Evolutionary conservation across 352 stramenopile species (phyloP), one percentile per base, ranked within the genome.

Genomic region (Phytophthora nicotianae): DNA sequence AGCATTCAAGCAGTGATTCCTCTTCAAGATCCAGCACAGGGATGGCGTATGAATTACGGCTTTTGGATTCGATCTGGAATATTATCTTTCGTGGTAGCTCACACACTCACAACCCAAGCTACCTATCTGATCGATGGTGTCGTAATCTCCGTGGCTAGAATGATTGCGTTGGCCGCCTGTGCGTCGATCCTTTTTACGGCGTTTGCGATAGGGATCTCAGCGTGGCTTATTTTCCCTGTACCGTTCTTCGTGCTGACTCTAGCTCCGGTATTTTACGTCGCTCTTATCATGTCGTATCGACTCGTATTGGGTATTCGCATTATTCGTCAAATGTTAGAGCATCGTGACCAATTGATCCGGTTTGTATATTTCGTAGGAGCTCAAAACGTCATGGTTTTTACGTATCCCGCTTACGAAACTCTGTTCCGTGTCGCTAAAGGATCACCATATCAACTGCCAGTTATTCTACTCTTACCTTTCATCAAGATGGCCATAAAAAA

Each of bases 331-430:
- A 50, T 55, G 41, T 6, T 60, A 6, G n/a, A 35, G 7, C 13
- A 56, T 33, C 37, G 42, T 9, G 62, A 51, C 10, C 54, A 70
- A 45, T 13, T 63, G 16, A 32, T 56, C 17, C 29, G 23, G 9
- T 70, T 47, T 20, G 26, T 60, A 5, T 35, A 8, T 20, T 70
- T 65, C 14, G 32, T 69, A 10, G 19, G 4, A 14, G 54, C 35
- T 14, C 40, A 65, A 41, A 59, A 58, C 3, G 14, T 40, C 5
- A 63, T 68, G 38, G 46, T 38, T 3, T 40, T 58, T 19, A 54
- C 20, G 10, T 72, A 69, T 54, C 65, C 65, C 7, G 47, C 65
- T 0, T 72, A 72, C n/a, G 56, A 64, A 23, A 38, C 54, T 2
- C 24, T 68, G 2, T 68, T 64, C n/a, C 58, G 43, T 11, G 20